Evolutionary conservation across 768 basidiomycete genomes (phyloP).

Genomic region (Epithele typhae): DNA sequence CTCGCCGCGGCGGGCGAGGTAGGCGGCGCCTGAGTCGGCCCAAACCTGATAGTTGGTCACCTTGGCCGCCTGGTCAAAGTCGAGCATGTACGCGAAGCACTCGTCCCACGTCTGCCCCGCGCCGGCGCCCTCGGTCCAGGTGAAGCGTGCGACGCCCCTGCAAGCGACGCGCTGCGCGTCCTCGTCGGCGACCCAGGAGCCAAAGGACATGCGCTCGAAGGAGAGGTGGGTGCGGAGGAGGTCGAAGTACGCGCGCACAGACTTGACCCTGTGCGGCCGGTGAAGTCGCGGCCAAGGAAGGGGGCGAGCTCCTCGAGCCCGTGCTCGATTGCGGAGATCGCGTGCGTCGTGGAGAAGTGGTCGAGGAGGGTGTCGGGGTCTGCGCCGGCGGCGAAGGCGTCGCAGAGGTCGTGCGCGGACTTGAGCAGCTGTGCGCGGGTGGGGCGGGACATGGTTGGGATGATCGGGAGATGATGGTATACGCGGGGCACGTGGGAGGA

Average conservation of each 20-base stretch:
- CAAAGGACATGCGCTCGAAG: conserved; percentile 50
- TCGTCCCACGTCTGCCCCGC: conserved; percentile 57
- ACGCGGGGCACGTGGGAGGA: too few relatives aligned
- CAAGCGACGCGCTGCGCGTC: conserved; percentile 48
- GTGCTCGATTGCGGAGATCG: conserved; percentile 47
- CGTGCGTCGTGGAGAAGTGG: conserved; percentile 45
- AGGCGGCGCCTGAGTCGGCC: conserved; percentile 64
- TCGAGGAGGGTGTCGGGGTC: conserved; percentile 39
- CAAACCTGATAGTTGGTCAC: conserved; percentile 61
- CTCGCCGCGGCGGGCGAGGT: conserved; percentile 51
- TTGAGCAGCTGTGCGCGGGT: conserved; percentile 34
- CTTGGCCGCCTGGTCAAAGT: conserved; percentile 54
- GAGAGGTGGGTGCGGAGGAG: conserved; percentile 41
- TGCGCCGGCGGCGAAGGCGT: conserved; percentile 44
- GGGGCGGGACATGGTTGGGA: neutral
- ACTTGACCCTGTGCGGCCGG: conserved; percentile 33
- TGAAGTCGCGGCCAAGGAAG: conserved; percentile 53
- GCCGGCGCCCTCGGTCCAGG: conserved; percentile 39
- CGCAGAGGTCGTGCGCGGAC: conserved; percentile 46
- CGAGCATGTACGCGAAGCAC: conserved; percentile 54
- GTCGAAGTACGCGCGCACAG: conserved; percentile 45
- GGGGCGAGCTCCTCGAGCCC: conserved; percentile 51
- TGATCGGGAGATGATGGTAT: too few relatives aligned
- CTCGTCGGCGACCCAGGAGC: conserved; percentile 50
- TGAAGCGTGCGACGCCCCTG: conserved; percentile 52